Conservation (phyloP, 2,329 filamentous ascomycete genomes). For the Chaetomiaceae sp. region DNA sequence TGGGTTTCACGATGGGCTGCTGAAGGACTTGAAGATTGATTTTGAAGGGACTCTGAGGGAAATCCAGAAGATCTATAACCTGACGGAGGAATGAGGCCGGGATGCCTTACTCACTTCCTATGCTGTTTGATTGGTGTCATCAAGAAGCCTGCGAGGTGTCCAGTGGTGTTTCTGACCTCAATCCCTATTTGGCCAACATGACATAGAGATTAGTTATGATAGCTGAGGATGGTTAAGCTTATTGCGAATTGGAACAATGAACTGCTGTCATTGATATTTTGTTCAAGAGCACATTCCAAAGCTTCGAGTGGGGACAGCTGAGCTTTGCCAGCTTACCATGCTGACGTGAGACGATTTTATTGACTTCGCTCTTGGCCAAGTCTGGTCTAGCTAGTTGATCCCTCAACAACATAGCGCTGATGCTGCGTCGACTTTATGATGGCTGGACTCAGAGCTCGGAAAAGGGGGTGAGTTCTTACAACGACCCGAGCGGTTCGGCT, state of each 20-base stretch:
- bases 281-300: no score
- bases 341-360: background rate
- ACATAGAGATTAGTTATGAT: background rate
- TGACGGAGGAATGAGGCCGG: conserved; percentile 29
- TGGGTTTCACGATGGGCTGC: conserved; percentile 61
- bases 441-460: no score
- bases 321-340: background rate
- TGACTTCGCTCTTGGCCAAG: background rate
- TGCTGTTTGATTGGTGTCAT: no score
- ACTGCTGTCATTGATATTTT: no score
- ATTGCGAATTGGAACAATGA: background rate
- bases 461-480: no score
- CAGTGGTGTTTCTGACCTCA: background rate
- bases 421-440: no score
- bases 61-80: conserved; percentile 59
- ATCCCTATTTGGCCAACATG: no score
- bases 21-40: conserved; percentile 57
- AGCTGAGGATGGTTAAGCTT: background rate
- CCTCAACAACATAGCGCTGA: no score
- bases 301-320: background rate
- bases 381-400: no score
- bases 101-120: no score
- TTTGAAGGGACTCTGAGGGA: conserved; percentile 47
- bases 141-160: background rate
- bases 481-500: no score